A percentile compares a stretch with the other conserved stretches of the same genome.
Evolutionary conservation across 331 rosid genomes (phyloP).

Genomic region (Arachis monticola): DNA sequence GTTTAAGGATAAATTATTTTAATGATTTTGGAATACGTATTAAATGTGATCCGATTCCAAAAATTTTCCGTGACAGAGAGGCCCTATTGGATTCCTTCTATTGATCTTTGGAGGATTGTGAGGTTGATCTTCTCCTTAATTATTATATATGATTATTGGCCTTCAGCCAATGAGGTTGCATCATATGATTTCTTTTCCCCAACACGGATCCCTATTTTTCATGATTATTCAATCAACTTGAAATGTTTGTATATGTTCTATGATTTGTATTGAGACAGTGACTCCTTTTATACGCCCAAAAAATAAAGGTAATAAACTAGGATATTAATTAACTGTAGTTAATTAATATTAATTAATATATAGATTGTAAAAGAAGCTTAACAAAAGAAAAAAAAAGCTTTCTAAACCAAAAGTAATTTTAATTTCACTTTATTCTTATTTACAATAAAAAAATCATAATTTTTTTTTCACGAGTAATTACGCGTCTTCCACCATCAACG

Average conservation of each 20-base stretch:
- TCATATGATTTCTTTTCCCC: conserved; percentile 13
- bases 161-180: conserved; percentile 32
- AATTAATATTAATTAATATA: no score
- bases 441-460: no score
- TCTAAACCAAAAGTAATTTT: no score
- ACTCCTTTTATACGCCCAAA: not conserved
- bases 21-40: no score
- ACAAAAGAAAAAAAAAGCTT: no score
- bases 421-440: no score
- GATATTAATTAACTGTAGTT: no score
- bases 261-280: not conserved
- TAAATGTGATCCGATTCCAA: no score
- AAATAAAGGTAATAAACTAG: not conserved
- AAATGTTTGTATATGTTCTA: not conserved
- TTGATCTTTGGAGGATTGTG: conserved; percentile 48
- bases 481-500: no score
- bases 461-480: no score
- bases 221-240: not conserved
- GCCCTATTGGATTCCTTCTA: conserved; percentile 33
- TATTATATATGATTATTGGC: not conserved
- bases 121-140: conserved; percentile 42
- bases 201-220: not conserved
- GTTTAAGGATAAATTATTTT: no score
- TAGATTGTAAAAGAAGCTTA: no score
- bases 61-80: not conserved